Conservation (phyloP, 441 rosid species). For the Syzygium malaccense region DNA sequence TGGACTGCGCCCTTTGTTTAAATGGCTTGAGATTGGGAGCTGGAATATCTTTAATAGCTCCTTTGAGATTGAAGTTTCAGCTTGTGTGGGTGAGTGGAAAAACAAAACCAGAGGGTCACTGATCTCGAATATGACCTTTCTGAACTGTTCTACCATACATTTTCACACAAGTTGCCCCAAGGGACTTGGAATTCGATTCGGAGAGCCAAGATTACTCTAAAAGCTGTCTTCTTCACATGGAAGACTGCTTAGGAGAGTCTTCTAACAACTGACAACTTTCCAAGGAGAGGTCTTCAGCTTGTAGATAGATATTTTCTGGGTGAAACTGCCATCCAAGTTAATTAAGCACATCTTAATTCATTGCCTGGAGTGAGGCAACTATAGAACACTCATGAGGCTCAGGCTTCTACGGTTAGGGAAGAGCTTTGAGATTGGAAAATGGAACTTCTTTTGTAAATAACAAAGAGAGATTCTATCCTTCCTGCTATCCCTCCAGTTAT, state of each 20-base stretch:
- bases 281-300: background rate
- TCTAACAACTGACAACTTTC: background rate
- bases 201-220: background rate
- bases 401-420: background rate
- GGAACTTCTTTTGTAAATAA: background rate
- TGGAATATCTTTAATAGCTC: background rate
- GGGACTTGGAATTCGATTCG: background rate
- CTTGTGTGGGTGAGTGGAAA: background rate
- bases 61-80: background rate
- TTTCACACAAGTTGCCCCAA: background rate
- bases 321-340: background rate
- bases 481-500: background rate
- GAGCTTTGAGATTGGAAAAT: background rate
- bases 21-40: background rate
- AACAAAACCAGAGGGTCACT: background rate
- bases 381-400: background rate
- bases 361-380: background rate
- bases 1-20: background rate
- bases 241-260: background rate
- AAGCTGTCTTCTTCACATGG: background rate
- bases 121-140: background rate
- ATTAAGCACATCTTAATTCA: background rate
- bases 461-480: background rate
- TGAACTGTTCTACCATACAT: background rate
- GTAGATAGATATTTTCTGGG: background rate